phyloP scores from a whole-genome alignment of 2,329 filamentous ascomycete species.

The Aureobasidium melanogenum region DNA sequence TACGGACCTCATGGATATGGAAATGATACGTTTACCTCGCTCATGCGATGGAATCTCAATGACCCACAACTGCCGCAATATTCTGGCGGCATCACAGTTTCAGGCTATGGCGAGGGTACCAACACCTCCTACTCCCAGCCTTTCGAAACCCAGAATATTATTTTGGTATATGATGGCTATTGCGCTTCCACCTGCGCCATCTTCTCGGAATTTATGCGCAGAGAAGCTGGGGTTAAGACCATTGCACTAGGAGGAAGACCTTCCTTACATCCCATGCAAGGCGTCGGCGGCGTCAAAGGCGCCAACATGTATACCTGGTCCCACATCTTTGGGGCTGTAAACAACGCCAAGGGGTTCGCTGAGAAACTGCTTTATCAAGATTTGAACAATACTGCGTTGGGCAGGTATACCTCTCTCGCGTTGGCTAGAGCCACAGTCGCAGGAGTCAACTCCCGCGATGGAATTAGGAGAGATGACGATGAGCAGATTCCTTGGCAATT shows the following conservation, averaged over 20 bases:
- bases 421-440: conserved; percentile 16
- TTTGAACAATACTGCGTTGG: conserved; percentile 20
- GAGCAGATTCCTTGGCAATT: conserved; percentile 41
- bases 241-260: conserved; percentile 36
- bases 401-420: conserved; percentile 21
- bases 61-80: conserved; percentile 32
- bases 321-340: conserved; percentile 18
- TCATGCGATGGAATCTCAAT: conserved; percentile 44
- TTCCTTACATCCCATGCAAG: conserved; percentile 33
- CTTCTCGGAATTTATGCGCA: conserved; percentile 36
- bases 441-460: conserved; percentile 24
- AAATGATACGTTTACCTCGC: conserved; percentile 48
- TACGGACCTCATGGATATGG: conserved; percentile 34
- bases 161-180: conserved; percentile 40
- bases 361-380: conserved; percentile 5
- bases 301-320: conserved; percentile 24
- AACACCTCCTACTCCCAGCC: conserved; percentile 39
- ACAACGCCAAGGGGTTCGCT: conserved; percentile 17
- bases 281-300: conserved; percentile 37
- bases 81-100: conserved; percentile 29
- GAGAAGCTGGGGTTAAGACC: conserved; percentile 34
- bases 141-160: conserved; percentile 49
- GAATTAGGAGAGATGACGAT: conserved; percentile 26
- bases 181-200: conserved; percentile 39
- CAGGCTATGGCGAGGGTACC: conserved; percentile 40